Evolutionary conservation across 2,329 filamentous ascomycete genomes (phyloP).

Genomic region (Chlorencoelia australis): DNA sequence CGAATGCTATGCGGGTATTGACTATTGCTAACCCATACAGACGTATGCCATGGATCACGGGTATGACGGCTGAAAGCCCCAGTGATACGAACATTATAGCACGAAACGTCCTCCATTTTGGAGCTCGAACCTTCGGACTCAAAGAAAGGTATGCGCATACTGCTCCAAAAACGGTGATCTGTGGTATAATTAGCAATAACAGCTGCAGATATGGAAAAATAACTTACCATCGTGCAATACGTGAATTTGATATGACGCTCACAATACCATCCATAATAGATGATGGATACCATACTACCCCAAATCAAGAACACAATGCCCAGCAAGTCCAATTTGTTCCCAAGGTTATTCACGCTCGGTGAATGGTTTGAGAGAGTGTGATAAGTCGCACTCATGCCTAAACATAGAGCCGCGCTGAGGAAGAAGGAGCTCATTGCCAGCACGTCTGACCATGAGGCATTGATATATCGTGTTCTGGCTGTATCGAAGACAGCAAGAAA

Average conservation of each 20-base stretch:
- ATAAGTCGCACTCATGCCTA: conserved; percentile 31
- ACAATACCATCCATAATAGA: conserved; percentile 34
- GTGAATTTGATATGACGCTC: conserved; percentile 24
- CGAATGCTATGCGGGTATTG: conserved; percentile 9
- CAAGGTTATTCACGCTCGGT: conserved; percentile 25
- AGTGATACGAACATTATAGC: conserved; percentile 14
- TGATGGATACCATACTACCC: conserved; percentile 30
- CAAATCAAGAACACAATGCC: conserved; percentile 31
- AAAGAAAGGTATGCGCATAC: too few species aligned
- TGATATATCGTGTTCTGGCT: conserved; percentile 25
- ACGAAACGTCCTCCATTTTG: conserved; percentile 21
- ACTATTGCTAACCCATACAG: conserved; percentile 11
- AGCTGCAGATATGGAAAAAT: not conserved
- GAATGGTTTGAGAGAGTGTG: conserved; percentile 34
- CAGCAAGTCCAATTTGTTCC: conserved; percentile 31
- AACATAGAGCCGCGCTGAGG: conserved; percentile 29
- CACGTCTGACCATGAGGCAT: conserved; percentile 29
- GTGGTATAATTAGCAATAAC: not conserved
- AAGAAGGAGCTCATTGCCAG: conserved; percentile 34
- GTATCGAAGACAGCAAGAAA: conserved; percentile 24
- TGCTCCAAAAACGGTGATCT: conserved; percentile 25
- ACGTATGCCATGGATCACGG: conserved; percentile 13
- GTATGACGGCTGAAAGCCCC: conserved; percentile 15
- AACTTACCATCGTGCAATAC: conserved; percentile 30
- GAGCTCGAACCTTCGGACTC: too few species aligned